Evolutionary conservation across 2,329 filamentous ascomycete species (phyloP), one percentile per base, ranked within the genome.

Genomic region (Talaromyces verruculosus): DNA sequence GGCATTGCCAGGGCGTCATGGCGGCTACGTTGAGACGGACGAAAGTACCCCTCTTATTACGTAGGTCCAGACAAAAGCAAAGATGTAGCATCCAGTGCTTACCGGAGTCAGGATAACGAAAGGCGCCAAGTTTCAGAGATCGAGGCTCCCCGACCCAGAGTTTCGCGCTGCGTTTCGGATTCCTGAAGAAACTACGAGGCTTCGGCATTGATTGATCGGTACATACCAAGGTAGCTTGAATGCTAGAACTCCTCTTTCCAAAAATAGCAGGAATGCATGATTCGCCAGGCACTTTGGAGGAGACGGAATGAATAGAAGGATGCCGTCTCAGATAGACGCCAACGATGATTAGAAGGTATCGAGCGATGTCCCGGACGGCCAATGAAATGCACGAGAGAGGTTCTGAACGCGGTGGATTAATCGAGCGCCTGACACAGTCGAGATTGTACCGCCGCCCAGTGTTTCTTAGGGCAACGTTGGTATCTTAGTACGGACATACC

Each of bases 241-340:
- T 57, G 11, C 30, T 33, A 57, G 53, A 19, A 25, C n/a, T 57
- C 30, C n/a, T 15, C n/a, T 22, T 39, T 57, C 53, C 53, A 57
- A 57, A 57, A 57, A 37, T 57, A 57, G 33, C 53, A 57, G 51
- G 10, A 55, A 19, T 55, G 51, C 51, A 35, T 55, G 51, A 55
- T 35, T 55, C 30, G 51, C 51, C n/a, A 5, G 51, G 17, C 30
- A n/a, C 51, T 35, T 53, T 53, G 15, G 15, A 33, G 15, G 28
- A 55, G 51, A 37, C 22, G 28, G 22, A 55, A 55, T 28, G 57
- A n/a, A 60, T 25, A 5, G 33, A 60, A 59, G 35, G 22, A 59
- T 13, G 3, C 15, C 35, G 63, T 65, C 55, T 65, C 63, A 65
- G 22, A 43, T 65, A 65, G 57, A 43, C 55, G 63, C 63, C 63